Conservation (phyloP, 192 early-diverging fungal genomes). For the Backusella morwellensis region DNA sequence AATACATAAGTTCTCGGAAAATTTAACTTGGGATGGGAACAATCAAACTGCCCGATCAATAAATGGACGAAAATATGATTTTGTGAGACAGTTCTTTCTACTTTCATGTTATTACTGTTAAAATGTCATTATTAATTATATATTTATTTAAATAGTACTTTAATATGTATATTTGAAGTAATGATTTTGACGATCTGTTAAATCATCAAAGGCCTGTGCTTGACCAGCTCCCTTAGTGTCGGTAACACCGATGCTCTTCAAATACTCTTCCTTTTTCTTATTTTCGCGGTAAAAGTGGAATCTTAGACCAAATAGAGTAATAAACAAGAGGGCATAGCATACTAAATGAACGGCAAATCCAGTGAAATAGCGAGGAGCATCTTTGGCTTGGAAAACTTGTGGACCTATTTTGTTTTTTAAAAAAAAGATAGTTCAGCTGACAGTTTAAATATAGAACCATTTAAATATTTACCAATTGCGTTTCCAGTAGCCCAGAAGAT, state of each 20-base stretch:
- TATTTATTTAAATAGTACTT: not conserved
- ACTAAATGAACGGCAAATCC: constrained; percentile 20
- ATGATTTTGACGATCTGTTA: constrained; percentile 19
- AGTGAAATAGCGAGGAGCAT: constrained; percentile 15
- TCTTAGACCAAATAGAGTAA: not conserved
- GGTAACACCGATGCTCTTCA: not conserved
- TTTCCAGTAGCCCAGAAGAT: constrained; percentile 23
- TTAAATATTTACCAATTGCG: constrained; percentile 16
- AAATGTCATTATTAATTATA: not conserved
- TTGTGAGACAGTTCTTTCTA: not conserved
- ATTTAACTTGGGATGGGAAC: not conserved
- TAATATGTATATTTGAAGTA: constrained; percentile 22
- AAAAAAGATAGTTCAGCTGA: not conserved
- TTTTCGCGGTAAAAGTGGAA: not conserved
- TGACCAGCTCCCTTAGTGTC: not conserved
- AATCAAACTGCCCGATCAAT: not conserved
- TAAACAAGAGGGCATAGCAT: constrained; percentile 13
- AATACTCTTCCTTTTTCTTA: not conserved
- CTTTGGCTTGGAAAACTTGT: constrained; percentile 13
- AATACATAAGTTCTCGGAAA: not conserved
- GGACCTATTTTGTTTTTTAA: not conserved
- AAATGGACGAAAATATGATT: not conserved
- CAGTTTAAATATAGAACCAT: not conserved
- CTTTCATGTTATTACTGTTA: not conserved
- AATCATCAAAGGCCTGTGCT: constrained; percentile 18